Base-by-base conservation (phyloP, 768 basidiomycete species). In the Postia placenta region DNA sequence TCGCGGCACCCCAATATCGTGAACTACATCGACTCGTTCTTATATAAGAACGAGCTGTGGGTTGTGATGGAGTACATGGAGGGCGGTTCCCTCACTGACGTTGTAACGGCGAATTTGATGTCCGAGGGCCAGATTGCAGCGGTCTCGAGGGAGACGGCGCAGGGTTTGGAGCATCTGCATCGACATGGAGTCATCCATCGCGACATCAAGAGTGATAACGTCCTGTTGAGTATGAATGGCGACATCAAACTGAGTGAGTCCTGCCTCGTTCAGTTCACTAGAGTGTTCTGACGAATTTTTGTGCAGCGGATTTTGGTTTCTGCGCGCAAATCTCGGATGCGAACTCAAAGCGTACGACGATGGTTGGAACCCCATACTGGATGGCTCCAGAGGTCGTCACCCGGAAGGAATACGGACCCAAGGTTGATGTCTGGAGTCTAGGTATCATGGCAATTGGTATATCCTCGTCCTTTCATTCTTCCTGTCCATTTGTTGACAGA, bases 31-130 rank as follows among this genome's bases (percentile, higher is more conserved):
- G 96, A 99, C 65, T 95, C 93, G 2, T 99, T 97, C 79, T 69
- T 98, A 36, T 81, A 95, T 74, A 93, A 91, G 76, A 96, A 95
- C 65, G 96, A 98, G 62, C 75, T 99, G 3, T 98, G 96, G 96
- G 93, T 99, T 33, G 92, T 98, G 49, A 98, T 99, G 96, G 96
- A 97, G 71, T 97, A 94, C 69, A 98, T 98, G 95, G 94, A 97
- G 69, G 94, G 94, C 35, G 90, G 92, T 27, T 85, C 82, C 25
- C 71, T 97, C 38, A 99, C 95, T 4, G 95, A 98, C 63, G 93
- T 98, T 53, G 93, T 93, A 58, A 93, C 91, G 15, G 89, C 86
- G 44, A 93, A 94, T 66, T 69, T 96, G 60, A 98, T 99, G 93
- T 93, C 88, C 0, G 96, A 98, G 66, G 96, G 94, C 1, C 96